Conservation (phyloP, 78 protist species). For the Dictyostelium intermedium region DNA sequence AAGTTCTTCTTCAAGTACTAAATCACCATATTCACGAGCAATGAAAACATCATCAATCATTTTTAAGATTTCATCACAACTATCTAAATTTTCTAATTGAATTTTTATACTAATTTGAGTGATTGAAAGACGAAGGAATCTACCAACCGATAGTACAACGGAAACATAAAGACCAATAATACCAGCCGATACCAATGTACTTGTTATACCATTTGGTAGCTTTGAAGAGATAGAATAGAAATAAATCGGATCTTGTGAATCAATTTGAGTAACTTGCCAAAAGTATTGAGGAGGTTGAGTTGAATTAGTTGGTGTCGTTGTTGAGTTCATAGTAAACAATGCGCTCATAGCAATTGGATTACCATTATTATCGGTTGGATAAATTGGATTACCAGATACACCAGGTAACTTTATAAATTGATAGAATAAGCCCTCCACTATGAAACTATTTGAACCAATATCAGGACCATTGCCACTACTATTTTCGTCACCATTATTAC, state of each 20-base stretch:
- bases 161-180: conserved; percentile 85
- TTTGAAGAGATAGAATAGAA: conserved; percentile 35
- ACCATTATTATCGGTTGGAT: conserved; percentile 6
- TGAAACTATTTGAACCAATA: neutral
- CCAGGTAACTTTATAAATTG: conserved; percentile 48
- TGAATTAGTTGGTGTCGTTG: neutral
- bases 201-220: conserved; percentile 72
- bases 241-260: neutral
- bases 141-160: conserved; percentile 82
- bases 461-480: neutral
- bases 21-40: conserved; percentile 82
- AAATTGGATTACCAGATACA: conserved; percentile 38
- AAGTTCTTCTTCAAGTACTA: conserved; percentile 77
- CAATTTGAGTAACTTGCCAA: conserved; percentile 1
- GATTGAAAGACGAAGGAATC: conserved; percentile 80
- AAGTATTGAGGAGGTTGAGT: conserved; percentile 9
- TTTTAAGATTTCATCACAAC: conserved; percentile 63
- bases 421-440: conserved; percentile 3
- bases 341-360: neutral
- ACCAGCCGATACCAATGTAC: conserved; percentile 75
- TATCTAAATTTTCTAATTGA: conserved; percentile 65
- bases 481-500: neutral
- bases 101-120: conserved; percentile 40
- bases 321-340: neutral
- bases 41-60: conserved; percentile 80